Percentiles rank a stretch among this genome's conserved stretches.
These are phyloP conservation scores for Thielaviopsis euricoi DNA, from an alignment of 2,329 filamentous ascomycete genomes.

Conservation along the genomic window DNA sequence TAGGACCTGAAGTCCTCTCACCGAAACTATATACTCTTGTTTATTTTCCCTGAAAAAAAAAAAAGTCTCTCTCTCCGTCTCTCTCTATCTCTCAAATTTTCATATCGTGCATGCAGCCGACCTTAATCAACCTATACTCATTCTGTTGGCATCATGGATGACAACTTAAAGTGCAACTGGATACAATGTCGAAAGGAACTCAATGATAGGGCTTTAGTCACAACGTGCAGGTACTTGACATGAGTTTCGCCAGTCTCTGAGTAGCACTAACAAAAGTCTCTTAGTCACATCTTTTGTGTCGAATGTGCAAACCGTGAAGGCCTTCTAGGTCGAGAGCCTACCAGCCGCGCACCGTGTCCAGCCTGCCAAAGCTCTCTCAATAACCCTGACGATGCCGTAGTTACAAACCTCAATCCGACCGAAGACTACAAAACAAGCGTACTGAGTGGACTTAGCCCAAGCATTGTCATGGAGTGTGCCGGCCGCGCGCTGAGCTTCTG, in stretches of 20 bases:
- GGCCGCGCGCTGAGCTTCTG: constrained; percentile 67
- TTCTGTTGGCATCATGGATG: constrained; percentile 42
- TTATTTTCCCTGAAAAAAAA: too few species aligned
- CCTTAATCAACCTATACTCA: not conserved
- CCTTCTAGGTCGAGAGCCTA: constrained; percentile 29
- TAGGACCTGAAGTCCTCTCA: too few species aligned
- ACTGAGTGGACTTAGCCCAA: constrained; percentile 66
- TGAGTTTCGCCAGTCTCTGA: not conserved
- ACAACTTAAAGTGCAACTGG: constrained; percentile 60
- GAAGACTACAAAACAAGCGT: constrained; percentile 86
- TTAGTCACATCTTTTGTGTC: constrained; percentile 71
- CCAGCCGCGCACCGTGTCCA: constrained; percentile 43
- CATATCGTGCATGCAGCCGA: too few species aligned
- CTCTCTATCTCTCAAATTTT: too few species aligned
- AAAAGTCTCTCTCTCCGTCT: too few species aligned
- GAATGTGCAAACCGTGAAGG: constrained; percentile 52
- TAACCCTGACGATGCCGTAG: constrained; percentile 59
- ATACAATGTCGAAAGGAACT: constrained; percentile 59
- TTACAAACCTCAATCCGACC: constrained; percentile 55
- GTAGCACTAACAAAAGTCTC: constrained; percentile 6
- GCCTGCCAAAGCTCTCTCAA: constrained; percentile 54
- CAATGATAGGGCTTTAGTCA: constrained; percentile 59
- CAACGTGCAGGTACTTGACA: constrained; percentile 65
- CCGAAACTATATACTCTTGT: not conserved
- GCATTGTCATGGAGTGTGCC: constrained; percentile 72